phyloP scores from a whole-genome alignment of 2,329 filamentous ascomycete genomes.

The Ophiostoma triangulosporum region DNA sequence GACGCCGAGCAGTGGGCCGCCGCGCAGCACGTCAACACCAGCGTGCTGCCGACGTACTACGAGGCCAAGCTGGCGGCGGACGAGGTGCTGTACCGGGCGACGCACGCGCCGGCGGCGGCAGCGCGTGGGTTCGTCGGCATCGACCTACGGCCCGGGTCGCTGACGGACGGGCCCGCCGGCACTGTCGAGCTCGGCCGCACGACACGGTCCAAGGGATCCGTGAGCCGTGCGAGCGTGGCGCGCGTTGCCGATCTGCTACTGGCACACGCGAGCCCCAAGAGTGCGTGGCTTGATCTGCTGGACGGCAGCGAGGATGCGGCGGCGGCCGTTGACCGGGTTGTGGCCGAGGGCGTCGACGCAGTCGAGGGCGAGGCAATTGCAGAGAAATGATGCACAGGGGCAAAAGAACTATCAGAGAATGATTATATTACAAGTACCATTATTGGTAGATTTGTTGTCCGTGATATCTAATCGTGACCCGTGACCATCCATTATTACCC shows the following conservation, averaged over 20 bases:
- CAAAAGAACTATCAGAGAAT: no score
- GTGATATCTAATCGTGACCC: no score
- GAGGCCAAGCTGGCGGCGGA: slow-evolving; percentile 48
- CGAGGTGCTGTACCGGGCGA: slow-evolving; percentile 38
- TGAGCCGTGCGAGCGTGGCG: slow-evolving; percentile 47
- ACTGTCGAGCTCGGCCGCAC: slow-evolving; percentile 35
- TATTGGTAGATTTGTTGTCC: no score
- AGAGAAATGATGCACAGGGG: slow-evolving; percentile 3
- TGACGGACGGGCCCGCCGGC: slow-evolving; percentile 35
- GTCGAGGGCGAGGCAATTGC: slow-evolving; percentile 35
- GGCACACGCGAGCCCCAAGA: slow-evolving; percentile 30
- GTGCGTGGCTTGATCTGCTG: slow-evolving; percentile 40
- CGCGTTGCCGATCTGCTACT: slow-evolving; percentile 42
- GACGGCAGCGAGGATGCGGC: slow-evolving; percentile 37
- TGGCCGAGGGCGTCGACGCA: slow-evolving; percentile 35
- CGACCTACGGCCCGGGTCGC: slow-evolving; percentile 36
- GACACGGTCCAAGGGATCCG: slow-evolving; percentile 23
- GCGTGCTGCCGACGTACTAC: slow-evolving; percentile 39
- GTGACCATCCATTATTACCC: no score
- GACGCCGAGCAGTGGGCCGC: slow-evolving; percentile 32
- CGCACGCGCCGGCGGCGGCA: slow-evolving; percentile 21
- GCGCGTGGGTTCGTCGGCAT: slow-evolving; percentile 32
- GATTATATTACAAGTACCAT: neutral
- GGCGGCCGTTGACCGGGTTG: slow-evolving; percentile 33
- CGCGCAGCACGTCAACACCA: slow-evolving; percentile 25